A percentile compares a stretch with the other conserved stretches of the same genome.
phyloP scores from a whole-genome alignment of 495 filamentous ascomycete species.

The Apiosordaria backusii region DNA sequence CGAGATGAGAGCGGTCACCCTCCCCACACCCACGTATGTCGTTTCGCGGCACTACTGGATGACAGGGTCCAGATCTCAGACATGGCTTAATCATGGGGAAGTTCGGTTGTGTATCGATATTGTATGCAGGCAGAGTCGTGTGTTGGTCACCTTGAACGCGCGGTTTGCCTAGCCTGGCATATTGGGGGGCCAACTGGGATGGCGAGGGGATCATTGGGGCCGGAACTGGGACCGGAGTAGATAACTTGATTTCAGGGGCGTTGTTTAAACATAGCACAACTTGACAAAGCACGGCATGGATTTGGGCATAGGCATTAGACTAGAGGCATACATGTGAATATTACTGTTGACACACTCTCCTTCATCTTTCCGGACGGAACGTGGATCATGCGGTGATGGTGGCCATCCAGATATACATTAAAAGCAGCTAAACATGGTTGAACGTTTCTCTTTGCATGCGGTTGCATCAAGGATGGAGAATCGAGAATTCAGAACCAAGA shows the following conservation, averaged over 20 bases:
- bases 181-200: too few species aligned
- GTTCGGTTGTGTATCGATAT: neutral
- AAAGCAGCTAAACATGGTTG: too few species aligned
- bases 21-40: neutral
- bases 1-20: neutral
- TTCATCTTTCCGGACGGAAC: too few species aligned
- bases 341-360: neutral
- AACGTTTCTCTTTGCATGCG: too few species aligned
- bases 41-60: neutral
- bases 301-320: neutral
- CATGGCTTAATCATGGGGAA: neutral
- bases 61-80: neutral
- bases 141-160: neutral
- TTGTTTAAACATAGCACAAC: neutral
- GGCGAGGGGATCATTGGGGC: too few species aligned
- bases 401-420: too few species aligned
- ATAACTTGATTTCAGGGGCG: neutral
- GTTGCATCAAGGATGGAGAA: too few species aligned
- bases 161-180: too few species aligned
- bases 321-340: neutral
- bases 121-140: neutral
- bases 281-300: neutral
- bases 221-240: neutral
- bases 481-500: too few species aligned
- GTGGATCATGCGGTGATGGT: too few species aligned